Evolutionary conservation across 1,139 yeast genomes (phyloP).

Genomic region (Taphrina communis): DNA sequence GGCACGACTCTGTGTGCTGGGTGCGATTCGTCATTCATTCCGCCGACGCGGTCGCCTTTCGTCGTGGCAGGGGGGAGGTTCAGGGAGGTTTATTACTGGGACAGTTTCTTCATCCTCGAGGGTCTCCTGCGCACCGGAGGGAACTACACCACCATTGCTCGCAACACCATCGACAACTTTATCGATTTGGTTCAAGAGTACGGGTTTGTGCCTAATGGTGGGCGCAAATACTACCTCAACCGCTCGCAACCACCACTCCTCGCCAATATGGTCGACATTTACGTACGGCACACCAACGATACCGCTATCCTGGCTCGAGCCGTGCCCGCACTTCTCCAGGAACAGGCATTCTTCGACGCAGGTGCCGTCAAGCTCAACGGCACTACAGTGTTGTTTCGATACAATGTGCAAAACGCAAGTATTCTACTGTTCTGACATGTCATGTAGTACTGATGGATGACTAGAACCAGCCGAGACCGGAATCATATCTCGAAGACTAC

Average conservation of each 20-base stretch:
- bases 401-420: slow-evolving; percentile 20
- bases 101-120: slow-evolving; percentile 39
- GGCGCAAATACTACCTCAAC: slow-evolving; percentile 39
- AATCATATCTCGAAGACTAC: slow-evolving; percentile 38
- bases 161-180: slow-evolving; percentile 33
- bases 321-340: slow-evolving; percentile 29
- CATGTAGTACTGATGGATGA: not conserved
- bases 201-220: slow-evolving; percentile 43
- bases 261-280: slow-evolving; percentile 36
- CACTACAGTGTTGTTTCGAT: slow-evolving; percentile 5
- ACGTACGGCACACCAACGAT: slow-evolving; percentile 31
- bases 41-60: slow-evolving; percentile 30
- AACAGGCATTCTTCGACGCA: slow-evolving; percentile 24
- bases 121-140: slow-evolving; percentile 36
- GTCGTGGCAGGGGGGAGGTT: slow-evolving; percentile 42
- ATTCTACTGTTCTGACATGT: not conserved
- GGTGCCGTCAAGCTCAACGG: slow-evolving; percentile 5
- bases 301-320: slow-evolving; percentile 33
- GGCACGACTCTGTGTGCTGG: slow-evolving; percentile 25
- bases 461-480: slow-evolving; percentile 41
- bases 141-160: slow-evolving; percentile 22
- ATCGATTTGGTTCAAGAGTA: slow-evolving; percentile 24
- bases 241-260: slow-evolving; percentile 42
- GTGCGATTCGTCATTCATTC: slow-evolving; percentile 39
- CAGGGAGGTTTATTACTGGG: slow-evolving; percentile 41